phyloP scores from a whole-genome alignment of 805 yeast species.

The Hanseniaspora lindneri region DNA sequence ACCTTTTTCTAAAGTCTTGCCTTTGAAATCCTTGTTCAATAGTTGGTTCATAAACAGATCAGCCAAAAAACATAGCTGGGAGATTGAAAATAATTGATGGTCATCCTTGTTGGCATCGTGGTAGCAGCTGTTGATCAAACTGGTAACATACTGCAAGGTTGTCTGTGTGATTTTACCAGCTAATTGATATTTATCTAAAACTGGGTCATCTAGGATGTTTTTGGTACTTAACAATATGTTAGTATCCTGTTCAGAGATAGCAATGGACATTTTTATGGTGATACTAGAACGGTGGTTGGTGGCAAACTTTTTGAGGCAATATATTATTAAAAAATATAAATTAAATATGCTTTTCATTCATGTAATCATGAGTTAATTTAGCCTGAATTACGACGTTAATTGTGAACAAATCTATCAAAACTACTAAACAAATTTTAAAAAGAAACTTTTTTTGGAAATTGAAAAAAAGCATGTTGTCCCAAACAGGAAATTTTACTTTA shows the following conservation, averaged over 20 bases:
- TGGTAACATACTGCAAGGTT: constrained; percentile 52
- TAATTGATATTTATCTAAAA: constrained; percentile 68
- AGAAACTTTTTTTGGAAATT: not conserved
- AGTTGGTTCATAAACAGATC: constrained; percentile 62
- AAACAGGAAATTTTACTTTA: not conserved
- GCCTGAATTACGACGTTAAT: no score
- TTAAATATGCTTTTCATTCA: no score
- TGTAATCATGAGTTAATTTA: no score
- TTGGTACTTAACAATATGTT: constrained; percentile 59
- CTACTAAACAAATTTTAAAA: not conserved
- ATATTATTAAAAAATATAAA: no score
- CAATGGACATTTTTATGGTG: constrained; percentile 46
- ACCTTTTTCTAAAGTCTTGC: constrained; percentile 70
- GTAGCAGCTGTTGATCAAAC: constrained; percentile 61
- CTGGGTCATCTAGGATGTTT: constrained; percentile 50
- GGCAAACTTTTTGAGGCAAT: no score
- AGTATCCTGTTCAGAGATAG: constrained; percentile 63
- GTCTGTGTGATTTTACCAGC: constrained; percentile 88
- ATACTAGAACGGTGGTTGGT: no score
- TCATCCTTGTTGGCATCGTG: constrained; percentile 33
- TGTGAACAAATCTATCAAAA: no score
- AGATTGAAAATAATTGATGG: constrained; percentile 37
- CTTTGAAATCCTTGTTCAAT: constrained; percentile 47
- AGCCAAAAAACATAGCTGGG: constrained; percentile 70
- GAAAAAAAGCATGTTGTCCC: not conserved